phyloP scores from a whole-genome alignment of 2,329 filamentous ascomycete species.

The Thelonectria blattea region DNA sequence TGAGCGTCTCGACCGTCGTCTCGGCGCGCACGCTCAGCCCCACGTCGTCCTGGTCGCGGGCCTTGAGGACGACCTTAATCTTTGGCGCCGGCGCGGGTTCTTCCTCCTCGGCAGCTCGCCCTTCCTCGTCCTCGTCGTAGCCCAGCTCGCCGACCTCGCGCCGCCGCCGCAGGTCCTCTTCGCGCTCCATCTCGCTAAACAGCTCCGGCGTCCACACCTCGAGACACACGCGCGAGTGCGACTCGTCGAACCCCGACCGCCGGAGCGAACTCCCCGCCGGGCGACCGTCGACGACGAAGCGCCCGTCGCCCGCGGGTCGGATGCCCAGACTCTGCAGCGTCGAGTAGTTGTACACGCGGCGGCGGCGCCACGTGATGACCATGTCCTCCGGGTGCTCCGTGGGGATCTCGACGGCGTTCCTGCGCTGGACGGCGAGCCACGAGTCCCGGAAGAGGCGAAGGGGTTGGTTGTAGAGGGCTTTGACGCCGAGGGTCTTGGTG shows the following conservation, averaged over 20 bases:
- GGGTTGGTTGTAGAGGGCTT: conserved; percentile 69
- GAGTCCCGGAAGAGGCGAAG: conserved; percentile 70
- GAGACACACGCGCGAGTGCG: conserved; percentile 68
- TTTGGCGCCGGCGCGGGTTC: conserved; percentile 39
- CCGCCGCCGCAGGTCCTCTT: conserved; percentile 55
- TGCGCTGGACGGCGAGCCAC: conserved; percentile 71
- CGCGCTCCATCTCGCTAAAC: conserved; percentile 56
- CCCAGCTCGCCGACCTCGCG: conserved; percentile 49
- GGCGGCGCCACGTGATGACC: conserved; percentile 80
- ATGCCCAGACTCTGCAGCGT: conserved; percentile 74
- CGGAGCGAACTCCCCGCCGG: conserved; percentile 42
- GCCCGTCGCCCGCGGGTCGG: conserved; percentile 48
- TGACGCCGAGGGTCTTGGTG: conserved; percentile 59
- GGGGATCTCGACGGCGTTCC: conserved; percentile 43
- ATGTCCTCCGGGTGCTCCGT: conserved; percentile 58
- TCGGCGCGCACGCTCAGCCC: conserved; percentile 58
- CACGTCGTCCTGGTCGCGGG: conserved; percentile 56
- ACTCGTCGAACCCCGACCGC: conserved; percentile 54
- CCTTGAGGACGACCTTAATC: conserved; percentile 60
- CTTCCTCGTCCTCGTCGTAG: conserved; percentile 40
- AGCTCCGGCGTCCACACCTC: conserved; percentile 77
- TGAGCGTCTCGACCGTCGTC: conserved; percentile 67
- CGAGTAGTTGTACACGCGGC: conserved; percentile 75
- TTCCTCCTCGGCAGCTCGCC: conserved; percentile 26
- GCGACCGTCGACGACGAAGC: conserved; percentile 52